These are phyloP conservation scores for Cyclostephanos invisitatus DNA, from an alignment of 108 stramenopile species.

Conservation along the genomic window DNA sequence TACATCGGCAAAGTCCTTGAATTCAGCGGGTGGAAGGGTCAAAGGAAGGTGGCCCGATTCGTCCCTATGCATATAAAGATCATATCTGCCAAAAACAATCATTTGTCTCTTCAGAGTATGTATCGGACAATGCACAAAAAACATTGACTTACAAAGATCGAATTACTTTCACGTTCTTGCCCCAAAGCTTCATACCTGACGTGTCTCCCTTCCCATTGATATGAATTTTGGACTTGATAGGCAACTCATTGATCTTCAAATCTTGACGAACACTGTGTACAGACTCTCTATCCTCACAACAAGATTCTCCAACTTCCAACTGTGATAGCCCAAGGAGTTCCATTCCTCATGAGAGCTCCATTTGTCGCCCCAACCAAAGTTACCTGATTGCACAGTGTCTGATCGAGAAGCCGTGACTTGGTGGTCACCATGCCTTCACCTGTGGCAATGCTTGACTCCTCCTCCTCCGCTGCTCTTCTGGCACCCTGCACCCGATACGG, in stretches of 20 bases:
- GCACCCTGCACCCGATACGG: constrained; percentile 37
- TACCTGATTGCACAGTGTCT: constrained; percentile 12
- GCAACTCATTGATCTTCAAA: neutral
- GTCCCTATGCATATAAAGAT: constrained; percentile 16
- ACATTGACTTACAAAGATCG: no score
- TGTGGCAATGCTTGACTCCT: no score
- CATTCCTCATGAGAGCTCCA: constrained; percentile 27
- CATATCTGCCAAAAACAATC: no score
- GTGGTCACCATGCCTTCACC: constrained; percentile 11
- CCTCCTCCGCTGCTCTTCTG: no score
- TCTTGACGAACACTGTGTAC: neutral
- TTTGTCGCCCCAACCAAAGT: constrained; percentile 29
- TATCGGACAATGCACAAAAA: no score
- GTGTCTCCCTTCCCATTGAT: constrained; percentile 40
- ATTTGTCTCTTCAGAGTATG: no score
- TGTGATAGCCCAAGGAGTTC: constrained; percentile 14
- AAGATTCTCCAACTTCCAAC: neutral
- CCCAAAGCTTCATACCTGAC: constrained; percentile 30
- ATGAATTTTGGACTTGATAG: constrained; percentile 26
- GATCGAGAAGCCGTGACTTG: constrained; percentile 16
- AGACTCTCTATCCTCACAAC: neutral
- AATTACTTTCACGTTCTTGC: constrained; percentile 13
- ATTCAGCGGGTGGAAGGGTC: constrained; percentile 17
- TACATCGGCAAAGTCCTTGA: constrained; percentile 41
- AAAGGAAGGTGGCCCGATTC: neutral